These are phyloP conservation scores for Fusarium brachygibbosum DNA, from an alignment of 2,329 filamentous ascomycete genomes.

Conservation along the genomic window DNA sequence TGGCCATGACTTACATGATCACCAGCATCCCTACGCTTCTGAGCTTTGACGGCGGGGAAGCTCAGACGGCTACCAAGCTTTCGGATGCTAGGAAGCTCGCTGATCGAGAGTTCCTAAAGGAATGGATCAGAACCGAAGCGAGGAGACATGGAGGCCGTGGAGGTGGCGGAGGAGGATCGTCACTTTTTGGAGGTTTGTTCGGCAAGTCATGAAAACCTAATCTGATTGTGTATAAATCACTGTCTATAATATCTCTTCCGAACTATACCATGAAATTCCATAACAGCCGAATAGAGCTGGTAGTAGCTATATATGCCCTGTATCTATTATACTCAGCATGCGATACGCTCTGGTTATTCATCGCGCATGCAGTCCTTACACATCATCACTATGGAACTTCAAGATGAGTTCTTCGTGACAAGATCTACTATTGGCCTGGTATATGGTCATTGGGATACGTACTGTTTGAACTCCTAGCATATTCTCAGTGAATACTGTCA, in stretches of 20 bases:
- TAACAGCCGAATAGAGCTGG: neutral
- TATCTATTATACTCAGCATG: too few species aligned
- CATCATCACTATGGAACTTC: neutral
- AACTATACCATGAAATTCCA: neutral
- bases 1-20: slow-evolving; percentile 70
- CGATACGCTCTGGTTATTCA: neutral
- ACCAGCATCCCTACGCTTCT: slow-evolving; percentile 69
- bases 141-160: slow-evolving; percentile 60
- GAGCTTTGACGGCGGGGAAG: slow-evolving; percentile 69
- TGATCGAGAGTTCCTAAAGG: slow-evolving; percentile 64
- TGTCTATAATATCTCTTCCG: neutral
- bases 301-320: neutral
- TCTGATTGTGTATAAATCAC: neutral
- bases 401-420: neutral
- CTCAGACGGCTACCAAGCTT: slow-evolving; percentile 63
- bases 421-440: neutral
- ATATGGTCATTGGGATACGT: neutral
- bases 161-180: slow-evolving; percentile 56
- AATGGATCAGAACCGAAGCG: slow-evolving; percentile 68
- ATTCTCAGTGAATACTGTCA: neutral
- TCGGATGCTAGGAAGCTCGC: slow-evolving; percentile 63
- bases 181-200: slow-evolving; percentile 59
- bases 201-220: slow-evolving; percentile 48
- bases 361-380: neutral
- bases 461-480: neutral